Base-by-base conservation (phyloP, 345 rosid species). In the Euphorbia tirucalli region DNA sequence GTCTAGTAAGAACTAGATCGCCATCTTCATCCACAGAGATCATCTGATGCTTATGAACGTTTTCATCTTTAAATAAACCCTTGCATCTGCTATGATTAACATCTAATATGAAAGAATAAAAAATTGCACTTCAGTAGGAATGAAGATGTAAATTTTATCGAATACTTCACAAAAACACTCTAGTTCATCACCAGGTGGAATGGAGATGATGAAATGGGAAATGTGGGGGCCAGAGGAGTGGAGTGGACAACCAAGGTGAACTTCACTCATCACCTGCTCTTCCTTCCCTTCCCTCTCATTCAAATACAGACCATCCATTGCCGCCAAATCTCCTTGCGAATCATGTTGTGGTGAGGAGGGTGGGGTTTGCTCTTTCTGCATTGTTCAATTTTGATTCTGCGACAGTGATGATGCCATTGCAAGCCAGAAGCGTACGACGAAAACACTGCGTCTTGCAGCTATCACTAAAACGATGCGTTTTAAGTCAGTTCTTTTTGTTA, bases 201-300 rank as follows among this genome's bases (percentile, higher is more conserved):
- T 61, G 73, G 81, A 81, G 83, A 90, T 69, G 76, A 80, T 75
- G 90, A 90, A 92, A 54, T 74, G 85, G 66, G 96, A 88, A 67
- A 85, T 66, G 81, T 85, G 85, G 27, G 93, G 86, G 0, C 89
- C 90, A 24, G 80, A 69, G 22, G 74, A 68, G 67, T 76, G 72
- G 18, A 92, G 89, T 61, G 93, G 95, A 69, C 98, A 94, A 46
- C 97, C 95, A 5, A 89, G 50, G 74, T 90, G 96, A 44, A 92
- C 85, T 82, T 94, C 92, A 77, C 98, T 94, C 95, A 92, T 94
- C 85, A 92, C 92, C 14, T 75, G 78, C 10, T 70, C 70, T 66
- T n/a, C n/a, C n/a, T n/a, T n/a, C n/a, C n/a, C n/a, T n/a, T n/a
- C n/a, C n/a, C n/a, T n/a, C n/a, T n/a, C n/a, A n/a, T n/a, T n/a